A percentile compares a stretch with the other conserved stretches of the same genome.
phyloP scores from a whole-genome alignment of 2,329 filamentous ascomycete species.

The Venturia oleaginea region DNA sequence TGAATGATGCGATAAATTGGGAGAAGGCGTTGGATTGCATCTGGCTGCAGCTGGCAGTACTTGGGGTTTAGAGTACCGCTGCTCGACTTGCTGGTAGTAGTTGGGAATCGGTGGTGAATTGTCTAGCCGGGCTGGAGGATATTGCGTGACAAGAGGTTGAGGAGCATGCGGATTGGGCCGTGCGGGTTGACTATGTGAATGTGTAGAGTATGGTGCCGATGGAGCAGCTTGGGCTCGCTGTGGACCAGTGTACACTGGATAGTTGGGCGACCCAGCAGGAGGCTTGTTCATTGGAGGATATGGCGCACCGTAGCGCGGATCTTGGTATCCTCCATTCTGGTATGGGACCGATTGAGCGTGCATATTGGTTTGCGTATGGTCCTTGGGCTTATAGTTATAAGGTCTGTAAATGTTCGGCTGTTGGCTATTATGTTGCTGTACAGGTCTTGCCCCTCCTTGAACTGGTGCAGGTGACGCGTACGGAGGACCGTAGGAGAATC shows the following conservation, averaged over 20 bases:
- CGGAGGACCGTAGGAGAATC: neutral
- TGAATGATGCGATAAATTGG: neutral
- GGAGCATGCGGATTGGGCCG: neutral
- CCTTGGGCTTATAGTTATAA: conserved; percentile 46
- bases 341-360: neutral
- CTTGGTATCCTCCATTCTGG: neutral
- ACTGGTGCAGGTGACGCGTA: neutral
- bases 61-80: conserved; percentile 10
- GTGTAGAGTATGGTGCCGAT: neutral
- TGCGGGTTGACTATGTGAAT: neutral
- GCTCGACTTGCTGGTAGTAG: conserved; percentile 13
- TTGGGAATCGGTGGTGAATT: conserved; percentile 10
- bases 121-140: conserved; percentile 3
- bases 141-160: neutral
- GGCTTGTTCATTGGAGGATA: neutral
- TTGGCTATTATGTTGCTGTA: neutral
- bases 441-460: conserved; percentile 3
- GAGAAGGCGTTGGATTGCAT: neutral
- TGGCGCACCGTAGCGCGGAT: neutral
- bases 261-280: neutral
- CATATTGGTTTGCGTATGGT: conserved; percentile 22
- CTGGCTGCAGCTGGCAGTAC: neutral
- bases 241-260: neutral
- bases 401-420: conserved; percentile 35
- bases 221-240: conserved; percentile 1